phyloP scores from a whole-genome alignment of 768 basidiomycete genomes.

The Russula emetica region DNA sequence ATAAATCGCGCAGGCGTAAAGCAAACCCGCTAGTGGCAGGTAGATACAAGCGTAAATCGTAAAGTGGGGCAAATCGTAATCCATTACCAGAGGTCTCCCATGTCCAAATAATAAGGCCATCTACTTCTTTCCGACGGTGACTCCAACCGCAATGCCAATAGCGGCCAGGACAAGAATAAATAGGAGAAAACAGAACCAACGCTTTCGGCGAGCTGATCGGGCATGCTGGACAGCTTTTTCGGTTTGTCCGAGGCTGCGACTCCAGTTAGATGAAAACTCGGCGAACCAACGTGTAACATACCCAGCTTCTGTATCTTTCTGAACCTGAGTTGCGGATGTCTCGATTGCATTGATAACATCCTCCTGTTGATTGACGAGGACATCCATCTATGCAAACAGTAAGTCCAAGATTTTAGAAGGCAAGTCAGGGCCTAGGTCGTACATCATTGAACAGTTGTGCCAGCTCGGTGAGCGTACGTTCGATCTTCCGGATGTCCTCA shows the following conservation, averaged over 20 bases:
- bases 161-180: constrained; percentile 51
- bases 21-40: background rate
- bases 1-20: constrained; percentile 10
- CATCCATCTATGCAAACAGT: constrained; percentile 57
- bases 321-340: constrained; percentile 55
- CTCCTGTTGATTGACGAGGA: constrained; percentile 76
- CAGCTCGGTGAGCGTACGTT: constrained; percentile 82
- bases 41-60: constrained; percentile 20
- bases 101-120: constrained; percentile 12
- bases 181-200: constrained; percentile 81
- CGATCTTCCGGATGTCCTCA: constrained; percentile 78
- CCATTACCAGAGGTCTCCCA: background rate
- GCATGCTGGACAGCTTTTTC: constrained; percentile 66
- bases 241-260: constrained; percentile 53
- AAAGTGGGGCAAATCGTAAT: constrained; percentile 13
- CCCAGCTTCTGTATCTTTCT: constrained; percentile 68
- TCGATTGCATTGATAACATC: constrained; percentile 65
- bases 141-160: constrained; percentile 55
- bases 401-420: background rate
- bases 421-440: constrained; percentile 26
- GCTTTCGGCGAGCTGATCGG: constrained; percentile 66
- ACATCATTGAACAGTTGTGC: constrained; percentile 87
- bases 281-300: constrained; percentile 35
- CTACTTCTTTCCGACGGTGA: constrained; percentile 34
- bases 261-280: background rate